Conservation (phyloP, 768 basidiomycete genomes). For the Tricholoma flavovirens region DNA sequence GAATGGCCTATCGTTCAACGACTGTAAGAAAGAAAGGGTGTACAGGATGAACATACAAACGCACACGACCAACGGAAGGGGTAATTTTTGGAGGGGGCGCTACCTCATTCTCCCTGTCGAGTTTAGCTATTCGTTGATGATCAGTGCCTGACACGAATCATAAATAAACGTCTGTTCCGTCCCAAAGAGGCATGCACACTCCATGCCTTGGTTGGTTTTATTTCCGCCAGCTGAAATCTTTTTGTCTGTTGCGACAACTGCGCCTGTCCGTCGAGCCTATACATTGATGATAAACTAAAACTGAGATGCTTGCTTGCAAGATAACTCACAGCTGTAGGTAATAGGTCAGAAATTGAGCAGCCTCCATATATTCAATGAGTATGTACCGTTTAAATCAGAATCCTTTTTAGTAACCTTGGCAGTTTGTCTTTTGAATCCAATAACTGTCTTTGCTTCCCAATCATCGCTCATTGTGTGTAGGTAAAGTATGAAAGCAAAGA, state of each 20-base stretch:
- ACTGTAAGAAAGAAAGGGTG: conserved; percentile 7
- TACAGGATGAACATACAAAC: conserved; percentile 13
- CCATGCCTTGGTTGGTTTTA: conserved; percentile 67
- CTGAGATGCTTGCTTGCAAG: neutral
- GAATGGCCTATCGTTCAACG: conserved; percentile 56
- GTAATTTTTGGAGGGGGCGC: conserved; percentile 83
- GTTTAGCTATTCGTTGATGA: conserved; percentile 89
- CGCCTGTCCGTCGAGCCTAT: conserved; percentile 71
- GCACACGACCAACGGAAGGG: conserved; percentile 66
- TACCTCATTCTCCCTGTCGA: conserved; percentile 93
- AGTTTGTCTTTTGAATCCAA: conserved; percentile 60
- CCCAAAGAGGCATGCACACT: conserved; percentile 1
- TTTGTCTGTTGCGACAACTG: conserved; percentile 80
- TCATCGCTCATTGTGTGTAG: conserved; percentile 43
- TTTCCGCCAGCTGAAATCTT: conserved; percentile 64
- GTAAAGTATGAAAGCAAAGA: conserved; percentile 3
- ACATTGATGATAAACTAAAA: conserved; percentile 6
- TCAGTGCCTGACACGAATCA: conserved; percentile 60
- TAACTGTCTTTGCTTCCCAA: conserved; percentile 70
- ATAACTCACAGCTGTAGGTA: conserved; percentile 46
- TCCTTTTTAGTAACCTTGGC: conserved; percentile 60
- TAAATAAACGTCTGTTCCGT: neutral
- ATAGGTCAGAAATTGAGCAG: neutral
- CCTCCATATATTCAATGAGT: neutral
- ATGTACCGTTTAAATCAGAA: conserved; percentile 50